Base-by-base conservation (phyloP, 345 rosid species). In the Kernera saxatilis region DNA sequence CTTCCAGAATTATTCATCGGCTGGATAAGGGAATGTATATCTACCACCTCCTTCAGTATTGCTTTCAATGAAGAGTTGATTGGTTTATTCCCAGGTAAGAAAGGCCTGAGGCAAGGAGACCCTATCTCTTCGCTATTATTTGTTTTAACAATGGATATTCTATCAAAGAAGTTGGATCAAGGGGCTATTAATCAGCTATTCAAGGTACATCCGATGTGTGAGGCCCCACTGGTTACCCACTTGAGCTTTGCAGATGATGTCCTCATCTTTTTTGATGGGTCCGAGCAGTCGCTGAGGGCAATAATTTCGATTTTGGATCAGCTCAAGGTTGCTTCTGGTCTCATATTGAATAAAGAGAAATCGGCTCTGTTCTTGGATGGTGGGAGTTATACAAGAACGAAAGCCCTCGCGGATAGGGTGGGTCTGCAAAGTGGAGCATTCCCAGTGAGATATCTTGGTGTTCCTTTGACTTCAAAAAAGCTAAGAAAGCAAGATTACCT, bases 201-300 rank as follows among this genome's bases (percentile, higher is more conserved):
- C 1, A 0, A 5, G 1, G 0, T 4, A 0, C 63, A 30, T 15
- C 63, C 43, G 0, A 4, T 4, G 0, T 57, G 63, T 7, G 4
- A 15, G 2, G 12, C 14, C 2, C 41, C 44, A 2, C 1, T 33
- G 0, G 5, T 57, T 0, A 30, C 63, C 0, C 63, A 57, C 12
- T 2, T 57, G 2, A 11, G 44, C 33, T 57, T 57, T 10, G 63
- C 43, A 0, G 63, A 57, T 35, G 63, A 57, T 19, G 25, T 57
- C 3, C 1, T 57, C 0, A 36, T 10, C 0, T 57, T 3, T 11
- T 32, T 32, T 8, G 45, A 57, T 57, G 63, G 63, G 0, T 11
- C 6, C 0, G 4, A 8, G 0, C 1, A 1, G 0, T 57, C 45
- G 0, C 2, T 57, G 0, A 0, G 4, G 0, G 63, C 25, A 0